Percentiles rank a stretch among this genome's conserved stretches.
Conservation (phyloP, 2,329 filamentous ascomycete species). For the Neopestalotiopsis sp. region DNA sequence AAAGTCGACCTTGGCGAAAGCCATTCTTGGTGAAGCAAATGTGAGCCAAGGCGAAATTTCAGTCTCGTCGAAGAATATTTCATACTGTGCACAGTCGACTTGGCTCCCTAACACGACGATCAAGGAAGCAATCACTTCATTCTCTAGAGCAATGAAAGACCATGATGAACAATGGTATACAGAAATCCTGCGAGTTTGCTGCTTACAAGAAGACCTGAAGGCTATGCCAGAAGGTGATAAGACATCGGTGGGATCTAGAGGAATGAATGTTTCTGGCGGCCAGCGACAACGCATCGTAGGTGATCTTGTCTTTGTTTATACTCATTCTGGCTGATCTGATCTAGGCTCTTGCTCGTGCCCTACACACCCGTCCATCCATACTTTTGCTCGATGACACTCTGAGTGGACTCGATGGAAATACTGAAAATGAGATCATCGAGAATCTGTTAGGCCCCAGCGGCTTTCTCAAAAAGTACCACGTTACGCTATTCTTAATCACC, state of each 20-base stretch:
- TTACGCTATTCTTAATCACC: constrained; percentile 16
- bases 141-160: constrained; percentile 17
- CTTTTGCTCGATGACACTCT: constrained; percentile 42
- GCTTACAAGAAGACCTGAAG: constrained; percentile 29
- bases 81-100: constrained; percentile 42
- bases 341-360: constrained; percentile 42
- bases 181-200: constrained; percentile 31
- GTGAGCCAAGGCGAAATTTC: constrained; percentile 30
- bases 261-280: constrained; percentile 35
- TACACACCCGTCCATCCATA: constrained; percentile 35
- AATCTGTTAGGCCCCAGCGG: constrained; percentile 38
- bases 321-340: neutral
- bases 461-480: constrained; percentile 27
- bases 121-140: constrained; percentile 34
- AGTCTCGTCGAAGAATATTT: constrained; percentile 33
- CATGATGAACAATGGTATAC: constrained; percentile 35
- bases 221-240: constrained; percentile 27
- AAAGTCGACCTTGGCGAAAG: constrained; percentile 30
- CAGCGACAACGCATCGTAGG: constrained; percentile 36
- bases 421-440: constrained; percentile 33
- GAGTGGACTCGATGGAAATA: constrained; percentile 41
- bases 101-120: constrained; percentile 43
- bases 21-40: constrained; percentile 27
- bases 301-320: neutral
- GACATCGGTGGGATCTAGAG: constrained; percentile 26